These are phyloP conservation scores for Albatrellus ellisii DNA, from an alignment of 768 basidiomycete species.

Conservation along the genomic window DNA sequence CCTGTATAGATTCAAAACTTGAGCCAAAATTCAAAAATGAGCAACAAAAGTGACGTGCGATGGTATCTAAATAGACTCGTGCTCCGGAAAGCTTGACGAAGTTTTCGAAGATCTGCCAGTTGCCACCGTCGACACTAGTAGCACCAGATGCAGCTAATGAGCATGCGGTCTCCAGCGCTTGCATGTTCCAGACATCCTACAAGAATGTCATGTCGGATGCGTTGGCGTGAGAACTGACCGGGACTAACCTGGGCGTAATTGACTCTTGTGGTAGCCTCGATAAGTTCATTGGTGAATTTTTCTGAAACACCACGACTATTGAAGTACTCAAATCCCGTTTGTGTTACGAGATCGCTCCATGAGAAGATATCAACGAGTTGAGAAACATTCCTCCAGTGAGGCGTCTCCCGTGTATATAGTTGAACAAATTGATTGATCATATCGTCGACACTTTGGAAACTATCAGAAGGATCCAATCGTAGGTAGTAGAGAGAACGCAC, in stretches of 20 bases:
- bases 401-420: slow-evolving; percentile 40
- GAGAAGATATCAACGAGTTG: slow-evolving; percentile 10
- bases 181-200: slow-evolving; percentile 57
- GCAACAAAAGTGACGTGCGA: slow-evolving; percentile 27
- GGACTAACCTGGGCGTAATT: slow-evolving; percentile 61
- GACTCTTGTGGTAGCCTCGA: slow-evolving; percentile 65
- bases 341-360: slow-evolving; percentile 24
- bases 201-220: background rate
- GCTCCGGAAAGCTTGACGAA: slow-evolving; percentile 66
- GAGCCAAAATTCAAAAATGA: background rate
- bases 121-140: slow-evolving; percentile 59
- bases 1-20: slow-evolving; percentile 27
- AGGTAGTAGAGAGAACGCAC: slow-evolving; percentile 2
- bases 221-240: background rate
- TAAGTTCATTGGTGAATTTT: slow-evolving; percentile 51
- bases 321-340: slow-evolving; percentile 44
- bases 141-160: slow-evolving; percentile 67
- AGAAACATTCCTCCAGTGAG: slow-evolving; percentile 48
- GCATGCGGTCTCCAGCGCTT: slow-evolving; percentile 60
- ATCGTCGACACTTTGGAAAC: slow-evolving; percentile 31
- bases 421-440: slow-evolving; percentile 36
- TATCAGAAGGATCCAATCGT: background rate
- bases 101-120: slow-evolving; percentile 72
- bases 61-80: slow-evolving; percentile 53
- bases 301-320: slow-evolving; percentile 36